Evolutionary conservation across 83 land plant species (phyloP), one percentile per base, ranked within the genome.

Genomic region (Thuja plicata): DNA sequence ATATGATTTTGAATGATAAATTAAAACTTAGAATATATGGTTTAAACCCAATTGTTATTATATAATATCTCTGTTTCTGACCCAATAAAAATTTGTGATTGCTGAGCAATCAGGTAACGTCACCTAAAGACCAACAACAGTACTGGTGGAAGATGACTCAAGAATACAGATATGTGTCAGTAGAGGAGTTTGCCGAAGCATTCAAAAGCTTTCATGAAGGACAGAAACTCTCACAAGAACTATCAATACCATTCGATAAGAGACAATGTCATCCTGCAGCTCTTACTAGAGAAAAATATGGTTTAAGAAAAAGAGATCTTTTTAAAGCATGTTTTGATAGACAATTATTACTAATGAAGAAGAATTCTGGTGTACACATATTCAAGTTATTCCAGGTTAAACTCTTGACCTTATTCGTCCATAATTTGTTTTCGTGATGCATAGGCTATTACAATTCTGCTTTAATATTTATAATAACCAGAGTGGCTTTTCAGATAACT

Each of bases 141-240:
- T 79, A 40, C 37, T 37, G 45, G 45, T 40, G 41, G 45, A 43
- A 40, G 12, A 81, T 13, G 21, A 41, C 2, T 0, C 84, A 81
- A 32, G 4, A 32, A 21, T 81, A 81, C 52, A 24, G 48, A 9
- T 81, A 43, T 27, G 84, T 81, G 8, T 21, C 84, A 8, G 84
- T 81, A 7, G 27, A 81, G 50, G 84, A 81, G 15, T 81, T 81
- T 81, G 32, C 84, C 2, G 15, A 27, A 41, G 90, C 84, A 17
- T 95, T 94, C 86, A 54, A 79, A 32, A 85, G 87, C 3, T 95
- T 91, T 85, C 93, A 88, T 77, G 79, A 91, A 35, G 93, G 94
- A 9, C 77, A 88, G 54, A 52, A 85, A 9, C 89, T 81, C 0
- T 2, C 1, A 24, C n/a, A 7, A 21, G 84, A 81, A 81, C 8